A percentile compares a stretch with the other conserved stretches of the same genome.
phyloP scores from a whole-genome alignment of 2,329 filamentous ascomycete species.

The Pleochaeta shiraiana region DNA sequence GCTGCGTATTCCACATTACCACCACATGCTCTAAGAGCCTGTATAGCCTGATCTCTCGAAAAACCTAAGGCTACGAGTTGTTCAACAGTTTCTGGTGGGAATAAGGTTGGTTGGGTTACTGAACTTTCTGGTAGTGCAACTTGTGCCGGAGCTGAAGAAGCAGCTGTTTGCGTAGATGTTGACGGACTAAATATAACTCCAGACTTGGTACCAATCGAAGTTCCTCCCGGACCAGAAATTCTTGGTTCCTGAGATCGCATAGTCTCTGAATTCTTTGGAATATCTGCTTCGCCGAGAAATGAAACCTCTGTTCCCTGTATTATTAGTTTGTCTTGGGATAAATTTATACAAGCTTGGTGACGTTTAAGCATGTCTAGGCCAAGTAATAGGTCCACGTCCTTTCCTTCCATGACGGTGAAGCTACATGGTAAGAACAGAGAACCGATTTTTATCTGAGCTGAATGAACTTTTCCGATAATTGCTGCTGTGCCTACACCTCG shows the following conservation, averaged over 20 bases:
- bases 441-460: conserved; percentile 86
- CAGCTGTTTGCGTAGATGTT: conserved; percentile 13
- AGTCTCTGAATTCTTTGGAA: conserved; percentile 65
- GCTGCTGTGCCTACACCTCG: conserved; percentile 85
- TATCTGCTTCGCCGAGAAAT: conserved; percentile 82
- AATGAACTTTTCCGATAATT: conserved; percentile 88
- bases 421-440: conserved; percentile 73
- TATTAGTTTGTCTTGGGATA: conserved; percentile 62
- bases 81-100: conserved; percentile 43
- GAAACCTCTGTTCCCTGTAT: conserved; percentile 77
- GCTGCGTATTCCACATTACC: conserved; percentile 84
- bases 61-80: conserved; percentile 63
- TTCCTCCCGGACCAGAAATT: conserved; percentile 69
- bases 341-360: conserved; percentile 81
- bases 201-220: conserved; percentile 62
- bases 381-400: conserved; percentile 79
- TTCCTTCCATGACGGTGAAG: conserved; percentile 99
- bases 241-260: conserved; percentile 58
- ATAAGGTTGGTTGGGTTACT: conserved; percentile 12
- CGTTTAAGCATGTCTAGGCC: conserved; percentile 95
- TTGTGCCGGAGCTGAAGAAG: conserved; percentile 9
- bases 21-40: conserved; percentile 59
- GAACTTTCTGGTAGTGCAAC: conserved; percentile 6
- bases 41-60: conserved; percentile 50
- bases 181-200: conserved; percentile 41